Base-by-base conservation (phyloP, 176 grass and related monocot genomes). In the Poa annua region DNA sequence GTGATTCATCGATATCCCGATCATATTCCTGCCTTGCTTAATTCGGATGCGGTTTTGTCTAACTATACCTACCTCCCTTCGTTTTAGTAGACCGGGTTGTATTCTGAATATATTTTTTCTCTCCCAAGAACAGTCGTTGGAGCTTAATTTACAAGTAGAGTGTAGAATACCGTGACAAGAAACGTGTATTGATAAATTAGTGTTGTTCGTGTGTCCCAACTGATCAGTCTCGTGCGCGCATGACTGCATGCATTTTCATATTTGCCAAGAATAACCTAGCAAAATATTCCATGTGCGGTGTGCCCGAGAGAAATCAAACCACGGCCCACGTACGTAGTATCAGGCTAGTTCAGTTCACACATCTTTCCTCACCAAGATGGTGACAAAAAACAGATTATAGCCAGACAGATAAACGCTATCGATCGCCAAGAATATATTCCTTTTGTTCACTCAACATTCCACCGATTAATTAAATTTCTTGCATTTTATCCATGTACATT, bases 321-420 rank as follows among this genome's bases (percentile, higher is more conserved):
- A 48, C 16, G 19, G 11, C 60, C 60, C 19, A 80, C 22, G 21
- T 13, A 79, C 22, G 21, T 14, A 21, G 11, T 76, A 39, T 41
- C n/a, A 36, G 20, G 51, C 54, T 64, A 24, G 57, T 75, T 47
- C 55, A 63, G 20, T 89, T 86, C 83, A 86, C 65, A 82, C 47
- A 6, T 19, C n/a, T 86, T 78, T 69, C 20, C 25, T 35, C 44
- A 19, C 77, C 69, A 51, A 50, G 53, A 88, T 24, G 66, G 54
- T 38, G 66, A 80, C 20, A 52, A 61, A 13, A 60, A 39, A 69
- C 44, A 83, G 66, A 15, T 22, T 25, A 9, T 42, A 44, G 39
- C 55, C 56, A 17, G 29, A 24, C 21, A 50, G 11, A 83, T 24
- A 42, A 7, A 2, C 81, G 1, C 75, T 56, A 17, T 78, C 35